These are phyloP conservation scores for Cinchona pubescens DNA, from an alignment of 257 asterid genomes.

Conservation along the genomic window DNA sequence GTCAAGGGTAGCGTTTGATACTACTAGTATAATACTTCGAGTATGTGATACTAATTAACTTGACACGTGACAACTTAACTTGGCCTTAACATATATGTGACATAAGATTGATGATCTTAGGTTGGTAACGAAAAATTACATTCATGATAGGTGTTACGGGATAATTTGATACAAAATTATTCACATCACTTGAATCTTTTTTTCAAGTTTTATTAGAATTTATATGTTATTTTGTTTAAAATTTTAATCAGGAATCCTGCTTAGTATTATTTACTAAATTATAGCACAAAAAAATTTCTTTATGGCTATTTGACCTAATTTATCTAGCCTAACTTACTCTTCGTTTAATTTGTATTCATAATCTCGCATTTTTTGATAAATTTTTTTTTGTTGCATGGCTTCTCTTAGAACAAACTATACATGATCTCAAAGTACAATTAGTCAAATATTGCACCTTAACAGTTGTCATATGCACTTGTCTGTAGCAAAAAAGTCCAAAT, in stretches of 20 bases:
- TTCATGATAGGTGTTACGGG: too few species aligned
- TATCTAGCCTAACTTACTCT: too few species aligned
- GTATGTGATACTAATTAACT: too few species aligned
- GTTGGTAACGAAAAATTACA: too few species aligned
- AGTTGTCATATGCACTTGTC: background rate
- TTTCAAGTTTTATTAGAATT: too few species aligned
- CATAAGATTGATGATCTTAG: conserved; percentile 4
- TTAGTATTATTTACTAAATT: too few species aligned
- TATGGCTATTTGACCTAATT: too few species aligned
- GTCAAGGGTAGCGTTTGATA: conserved; percentile 5
- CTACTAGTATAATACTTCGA: background rate
- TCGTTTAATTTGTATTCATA: background rate
- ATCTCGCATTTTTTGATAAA: background rate
- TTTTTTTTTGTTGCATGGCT: conserved; percentile 12
- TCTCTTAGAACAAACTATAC: background rate
- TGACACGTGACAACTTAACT: conserved; percentile 22
- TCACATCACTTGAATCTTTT: too few species aligned
- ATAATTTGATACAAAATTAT: too few species aligned
- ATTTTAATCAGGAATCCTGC: too few species aligned
- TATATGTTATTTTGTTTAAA: too few species aligned
- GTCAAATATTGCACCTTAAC: conserved; percentile 5
- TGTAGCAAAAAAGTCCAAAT: background rate
- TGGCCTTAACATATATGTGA: conserved; percentile 15
- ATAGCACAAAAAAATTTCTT: too few species aligned
- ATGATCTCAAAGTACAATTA: background rate